phyloP scores from a whole-genome alignment of 192 early-diverging fungal genomes.

The Coemansia sp. region DNA sequence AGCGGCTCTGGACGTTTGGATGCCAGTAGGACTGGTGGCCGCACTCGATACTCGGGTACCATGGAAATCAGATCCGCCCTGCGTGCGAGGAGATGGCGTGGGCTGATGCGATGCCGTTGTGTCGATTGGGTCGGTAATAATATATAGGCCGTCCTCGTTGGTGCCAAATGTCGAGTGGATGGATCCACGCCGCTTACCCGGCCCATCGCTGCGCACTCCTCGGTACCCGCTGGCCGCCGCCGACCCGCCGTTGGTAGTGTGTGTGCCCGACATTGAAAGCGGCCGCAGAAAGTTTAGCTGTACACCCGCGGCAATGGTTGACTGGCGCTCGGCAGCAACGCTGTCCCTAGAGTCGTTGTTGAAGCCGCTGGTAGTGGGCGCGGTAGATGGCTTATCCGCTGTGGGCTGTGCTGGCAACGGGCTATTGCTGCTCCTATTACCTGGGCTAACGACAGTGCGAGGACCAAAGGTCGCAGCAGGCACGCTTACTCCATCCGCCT shows the following conservation, averaged over 20 bases:
- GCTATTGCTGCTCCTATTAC: not conserved
- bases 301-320: slow-evolving; percentile 38
- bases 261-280: slow-evolving; percentile 4
- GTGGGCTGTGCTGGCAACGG: not conserved
- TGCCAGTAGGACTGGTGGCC: slow-evolving; percentile 26
- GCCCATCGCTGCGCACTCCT: slow-evolving; percentile 33
- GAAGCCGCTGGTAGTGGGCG: slow-evolving; percentile 13
- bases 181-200: slow-evolving; percentile 34
- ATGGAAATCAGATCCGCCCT: not conserved
- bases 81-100: slow-evolving; percentile 16
- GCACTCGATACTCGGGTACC: slow-evolving; percentile 19
- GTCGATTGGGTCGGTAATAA: slow-evolving; percentile 14
- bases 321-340: slow-evolving; percentile 19
- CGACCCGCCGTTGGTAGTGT: slow-evolving; percentile 1
- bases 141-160: slow-evolving; percentile 13
- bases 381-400: not conserved
- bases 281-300: slow-evolving; percentile 29
- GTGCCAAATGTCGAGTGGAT: slow-evolving; percentile 32
- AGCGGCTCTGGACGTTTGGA: slow-evolving; percentile 2
- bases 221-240: slow-evolving; percentile 28
- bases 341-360: not conserved
- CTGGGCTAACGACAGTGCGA: not conserved
- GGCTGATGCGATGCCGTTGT: slow-evolving; percentile 4
- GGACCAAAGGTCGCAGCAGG: not conserved
- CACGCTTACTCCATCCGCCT: not conserved